Evolutionary conservation across 176 grass and related monocot genomes (phyloP).

Genomic region (Bolboschoenus planiculmis): DNA sequence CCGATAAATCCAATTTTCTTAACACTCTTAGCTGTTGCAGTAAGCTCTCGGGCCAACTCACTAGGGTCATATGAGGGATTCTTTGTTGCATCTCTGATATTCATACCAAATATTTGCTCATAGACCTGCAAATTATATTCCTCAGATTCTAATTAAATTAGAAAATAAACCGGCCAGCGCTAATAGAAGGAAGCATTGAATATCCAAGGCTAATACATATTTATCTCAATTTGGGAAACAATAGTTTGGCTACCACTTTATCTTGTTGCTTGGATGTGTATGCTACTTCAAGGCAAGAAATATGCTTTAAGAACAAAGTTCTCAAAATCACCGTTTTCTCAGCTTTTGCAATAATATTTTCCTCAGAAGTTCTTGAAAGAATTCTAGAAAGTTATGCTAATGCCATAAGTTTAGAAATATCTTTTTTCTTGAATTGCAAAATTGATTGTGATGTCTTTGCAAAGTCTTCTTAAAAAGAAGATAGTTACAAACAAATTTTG

Average conservation of each 20-base stretch:
- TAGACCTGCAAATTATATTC: constrained; percentile 49
- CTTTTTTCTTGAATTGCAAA: not conserved
- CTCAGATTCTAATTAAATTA: constrained; percentile 26
- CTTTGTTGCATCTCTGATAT: constrained; percentile 63
- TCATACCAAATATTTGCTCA: constrained; percentile 75
- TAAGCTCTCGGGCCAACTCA: constrained; percentile 54
- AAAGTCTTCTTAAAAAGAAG: not conserved
- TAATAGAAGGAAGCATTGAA: not conserved
- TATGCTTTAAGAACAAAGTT: not conserved
- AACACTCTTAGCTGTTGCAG: constrained; percentile 47
- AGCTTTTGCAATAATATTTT: not conserved
- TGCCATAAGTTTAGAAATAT: not conserved
- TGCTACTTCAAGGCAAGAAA: not conserved
- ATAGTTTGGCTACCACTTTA: not conserved
- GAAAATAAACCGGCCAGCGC: not conserved
- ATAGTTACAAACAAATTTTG: not conserved
- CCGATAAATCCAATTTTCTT: constrained; percentile 89
- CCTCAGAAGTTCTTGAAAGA: not conserved
- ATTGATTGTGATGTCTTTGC: not conserved
- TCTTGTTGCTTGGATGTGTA: not conserved
- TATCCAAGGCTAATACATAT: not conserved
- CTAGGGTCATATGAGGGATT: constrained; percentile 62
- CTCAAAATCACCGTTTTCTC: not conserved
- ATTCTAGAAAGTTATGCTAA: not conserved
- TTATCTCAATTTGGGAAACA: not conserved